A percentile compares a stretch with the other conserved stretches of the same genome.
Conservation (phyloP, 305 asterid species). For the Ajuga reptans region DNA sequence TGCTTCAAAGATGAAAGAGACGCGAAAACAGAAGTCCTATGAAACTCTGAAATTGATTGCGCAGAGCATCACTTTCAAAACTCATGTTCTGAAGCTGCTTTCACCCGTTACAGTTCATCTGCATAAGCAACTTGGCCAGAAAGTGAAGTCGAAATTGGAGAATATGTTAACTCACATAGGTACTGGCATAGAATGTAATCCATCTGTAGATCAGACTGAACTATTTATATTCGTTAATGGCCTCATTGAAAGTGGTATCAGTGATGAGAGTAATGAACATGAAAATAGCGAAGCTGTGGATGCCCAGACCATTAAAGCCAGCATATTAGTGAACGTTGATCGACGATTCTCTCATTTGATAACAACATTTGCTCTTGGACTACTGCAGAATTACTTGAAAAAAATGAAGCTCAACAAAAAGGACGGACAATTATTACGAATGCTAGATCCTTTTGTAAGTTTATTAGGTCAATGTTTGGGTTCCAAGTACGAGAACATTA, state of each 20-base stretch:
- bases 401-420: slow-evolving; percentile 46
- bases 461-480: slow-evolving; percentile 62
- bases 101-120: slow-evolving; percentile 61
- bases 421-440: slow-evolving; percentile 42
- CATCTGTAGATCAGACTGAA: slow-evolving; percentile 65
- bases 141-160: slow-evolving; percentile 67
- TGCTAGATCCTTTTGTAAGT: slow-evolving; percentile 70
- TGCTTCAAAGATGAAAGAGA: slow-evolving; percentile 97
- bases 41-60: slow-evolving; percentile 86
- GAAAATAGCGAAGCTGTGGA: slow-evolving; percentile 32
- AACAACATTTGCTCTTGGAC: slow-evolving; percentile 70
- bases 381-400: slow-evolving; percentile 64
- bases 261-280: slow-evolving; percentile 35
- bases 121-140: slow-evolving; percentile 64
- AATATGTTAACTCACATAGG: slow-evolving; percentile 71
- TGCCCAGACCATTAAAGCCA: slow-evolving; percentile 20
- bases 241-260: slow-evolving; percentile 57
- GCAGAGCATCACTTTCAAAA: slow-evolving; percentile 67
- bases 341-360: slow-evolving; percentile 59
- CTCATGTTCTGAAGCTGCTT: slow-evolving; percentile 69
- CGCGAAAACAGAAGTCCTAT: slow-evolving; percentile 79
- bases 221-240: slow-evolving; percentile 58
- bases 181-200: slow-evolving; percentile 70
- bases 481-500: slow-evolving; percentile 67
- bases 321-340: slow-evolving; percentile 46